A percentile compares a stretch with the other conserved stretches of the same genome.
Evolutionary conservation across 768 basidiomycete genomes (phyloP).

Genomic region (Tubosaeta sp.): DNA sequence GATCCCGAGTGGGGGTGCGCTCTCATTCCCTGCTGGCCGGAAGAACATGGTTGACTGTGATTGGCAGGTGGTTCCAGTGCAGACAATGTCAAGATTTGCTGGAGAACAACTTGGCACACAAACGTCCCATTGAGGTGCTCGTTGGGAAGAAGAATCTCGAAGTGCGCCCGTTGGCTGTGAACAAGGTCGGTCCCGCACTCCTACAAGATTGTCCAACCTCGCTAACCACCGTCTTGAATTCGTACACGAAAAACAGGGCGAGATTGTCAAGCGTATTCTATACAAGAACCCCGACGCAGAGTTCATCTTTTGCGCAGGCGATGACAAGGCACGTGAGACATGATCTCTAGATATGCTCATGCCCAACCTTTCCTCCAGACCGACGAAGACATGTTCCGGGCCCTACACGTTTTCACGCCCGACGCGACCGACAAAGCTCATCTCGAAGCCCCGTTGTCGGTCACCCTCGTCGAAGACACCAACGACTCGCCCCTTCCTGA

Average conservation of each 20-base stretch:
- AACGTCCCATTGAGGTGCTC: slow-evolving; percentile 93
- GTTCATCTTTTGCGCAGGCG: slow-evolving; percentile 96
- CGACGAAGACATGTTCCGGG: slow-evolving; percentile 99
- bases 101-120: slow-evolving; percentile 90
- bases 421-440: slow-evolving; percentile 33
- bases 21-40: background rate
- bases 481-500: slow-evolving; percentile 30
- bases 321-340: slow-evolving; percentile 72
- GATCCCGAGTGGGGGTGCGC: slow-evolving; percentile 96
- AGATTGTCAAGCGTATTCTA: slow-evolving; percentile 92
- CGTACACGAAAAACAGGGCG: slow-evolving; percentile 56
- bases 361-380: slow-evolving; percentile 45
- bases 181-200: slow-evolving; percentile 54
- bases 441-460: slow-evolving; percentile 57
- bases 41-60: background rate
- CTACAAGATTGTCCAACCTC: background rate
- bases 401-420: slow-evolving; percentile 61
- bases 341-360: background rate
- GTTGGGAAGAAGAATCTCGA: slow-evolving; percentile 99
- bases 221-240: background rate
- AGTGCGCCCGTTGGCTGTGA: slow-evolving; percentile 90
- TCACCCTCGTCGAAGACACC: slow-evolving; percentile 31
- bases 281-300: slow-evolving; percentile 93
- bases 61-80: slow-evolving; percentile 78
- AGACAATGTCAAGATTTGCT: slow-evolving; percentile 94